Percentiles rank a stretch among this genome's conserved stretches.
Conservation (phyloP, 305 asterid genomes). For the Caryopteris hybrid region DNA sequence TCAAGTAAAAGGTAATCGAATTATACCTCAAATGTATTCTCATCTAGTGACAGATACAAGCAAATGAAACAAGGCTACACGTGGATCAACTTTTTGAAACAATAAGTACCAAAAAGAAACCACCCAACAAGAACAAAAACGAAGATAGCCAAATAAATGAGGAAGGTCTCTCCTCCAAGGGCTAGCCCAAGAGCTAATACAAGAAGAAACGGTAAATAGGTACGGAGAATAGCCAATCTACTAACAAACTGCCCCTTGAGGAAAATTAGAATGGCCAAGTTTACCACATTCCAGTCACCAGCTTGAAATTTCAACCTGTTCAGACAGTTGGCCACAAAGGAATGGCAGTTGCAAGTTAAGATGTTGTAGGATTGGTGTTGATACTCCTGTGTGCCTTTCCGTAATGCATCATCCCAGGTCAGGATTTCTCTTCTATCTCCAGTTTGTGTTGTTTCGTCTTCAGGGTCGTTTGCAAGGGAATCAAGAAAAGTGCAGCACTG, state of each 20-base stretch:
- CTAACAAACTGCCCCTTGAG: slow-evolving; percentile 65
- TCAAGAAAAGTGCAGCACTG: slow-evolving; percentile 54
- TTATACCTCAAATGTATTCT: slow-evolving; percentile 18
- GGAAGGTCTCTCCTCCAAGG: slow-evolving; percentile 65
- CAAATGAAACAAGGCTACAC: slow-evolving; percentile 35
- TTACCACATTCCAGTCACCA: slow-evolving; percentile 89
- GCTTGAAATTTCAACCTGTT: slow-evolving; percentile 71
- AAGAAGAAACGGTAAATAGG: slow-evolving; percentile 59
- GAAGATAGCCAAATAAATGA: slow-evolving; percentile 50
- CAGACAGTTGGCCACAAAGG: slow-evolving; percentile 81
- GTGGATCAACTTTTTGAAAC: slow-evolving; percentile 58
- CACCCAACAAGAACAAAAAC: slow-evolving; percentile 62
- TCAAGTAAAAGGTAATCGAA: slow-evolving; percentile 1
- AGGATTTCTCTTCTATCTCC: slow-evolving; percentile 28
- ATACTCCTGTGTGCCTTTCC: slow-evolving; percentile 73
- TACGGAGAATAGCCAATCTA: slow-evolving; percentile 44
- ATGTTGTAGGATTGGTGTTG: slow-evolving; percentile 87
- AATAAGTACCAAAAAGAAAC: slow-evolving; percentile 80
- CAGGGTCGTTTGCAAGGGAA: slow-evolving; percentile 28
- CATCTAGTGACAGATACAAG: not conserved
- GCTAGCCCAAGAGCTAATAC: slow-evolving; percentile 50
- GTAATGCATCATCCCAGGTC: slow-evolving; percentile 75
- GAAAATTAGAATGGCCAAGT: slow-evolving; percentile 62
- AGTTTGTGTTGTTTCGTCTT: slow-evolving; percentile 23
- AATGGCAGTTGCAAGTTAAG: slow-evolving; percentile 94